Evolutionary conservation across 176 grass and related monocot genomes (phyloP).

Genomic region (Ensete ventricosum): DNA sequence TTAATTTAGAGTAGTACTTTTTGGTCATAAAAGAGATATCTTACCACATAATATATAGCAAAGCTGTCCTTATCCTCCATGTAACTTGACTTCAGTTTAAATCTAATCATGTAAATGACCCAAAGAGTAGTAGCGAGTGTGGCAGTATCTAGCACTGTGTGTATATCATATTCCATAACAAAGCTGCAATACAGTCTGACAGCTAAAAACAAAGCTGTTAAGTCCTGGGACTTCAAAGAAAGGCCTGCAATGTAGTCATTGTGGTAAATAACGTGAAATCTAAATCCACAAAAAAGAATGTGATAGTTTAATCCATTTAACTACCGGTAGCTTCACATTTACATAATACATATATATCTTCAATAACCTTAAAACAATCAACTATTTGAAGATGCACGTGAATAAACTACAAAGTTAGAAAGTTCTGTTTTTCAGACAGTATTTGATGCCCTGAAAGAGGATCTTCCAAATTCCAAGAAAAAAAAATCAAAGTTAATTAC

Average conservation of each 20-base stretch:
- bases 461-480: neutral
- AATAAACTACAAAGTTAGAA: neutral
- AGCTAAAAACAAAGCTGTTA: conserved; percentile 8
- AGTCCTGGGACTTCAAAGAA: conserved; percentile 1
- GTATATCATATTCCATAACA: conserved; percentile 12
- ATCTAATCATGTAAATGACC: conserved; percentile 7
- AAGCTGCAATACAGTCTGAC: conserved; percentile 1
- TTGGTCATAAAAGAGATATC: neutral
- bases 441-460: too few relatives aligned
- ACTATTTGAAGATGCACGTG: neutral
- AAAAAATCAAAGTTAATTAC: neutral
- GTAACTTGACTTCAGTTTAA: conserved; percentile 2
- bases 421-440: neutral
- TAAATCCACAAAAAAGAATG: neutral
- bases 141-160: neutral
- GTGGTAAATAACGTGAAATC: neutral
- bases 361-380: neutral
- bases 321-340: too few relatives aligned
- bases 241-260: neutral
- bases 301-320: too few relatives aligned
- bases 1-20: neutral
- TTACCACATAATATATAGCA: conserved; percentile 6
- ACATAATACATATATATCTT: too few relatives aligned
- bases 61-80: conserved; percentile 5
- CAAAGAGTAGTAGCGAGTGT: conserved; percentile 1